Conservation (phyloP, 192 early-diverging fungal species). For the Geranomyces michiganensis region DNA sequence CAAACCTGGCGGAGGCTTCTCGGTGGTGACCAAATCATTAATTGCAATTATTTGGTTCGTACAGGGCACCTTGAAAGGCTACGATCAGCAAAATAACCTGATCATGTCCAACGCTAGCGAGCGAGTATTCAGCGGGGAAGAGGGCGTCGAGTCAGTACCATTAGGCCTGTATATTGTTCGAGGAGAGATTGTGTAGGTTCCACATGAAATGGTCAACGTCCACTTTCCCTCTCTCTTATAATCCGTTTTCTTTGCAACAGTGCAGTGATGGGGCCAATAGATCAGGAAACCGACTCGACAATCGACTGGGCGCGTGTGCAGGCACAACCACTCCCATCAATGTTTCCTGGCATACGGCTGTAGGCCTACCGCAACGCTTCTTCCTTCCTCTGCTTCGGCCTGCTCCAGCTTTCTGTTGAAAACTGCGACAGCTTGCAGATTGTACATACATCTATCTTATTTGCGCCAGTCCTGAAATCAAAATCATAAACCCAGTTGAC, state of each 20-base stretch:
- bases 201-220: neutral
- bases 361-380: too few species aligned
- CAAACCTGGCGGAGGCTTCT: too few species aligned
- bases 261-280: conserved; percentile 26
- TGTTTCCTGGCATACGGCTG: too few species aligned
- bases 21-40: too few species aligned
- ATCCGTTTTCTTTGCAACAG: conserved; percentile 4
- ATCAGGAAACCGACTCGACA: conserved; percentile 25
- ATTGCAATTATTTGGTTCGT: too few species aligned
- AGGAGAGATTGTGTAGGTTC: conserved; percentile 59
- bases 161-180: conserved; percentile 60
- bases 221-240: neutral
- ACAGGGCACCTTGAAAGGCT: conserved; percentile 59
- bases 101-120: conserved; percentile 55
- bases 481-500: too few species aligned
- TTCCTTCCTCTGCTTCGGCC: too few species aligned
- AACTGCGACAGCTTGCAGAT: too few species aligned
- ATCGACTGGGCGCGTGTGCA: conserved; percentile 35
- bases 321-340: conserved; percentile 17
- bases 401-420: too few species aligned
- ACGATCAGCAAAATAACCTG: conserved; percentile 59
- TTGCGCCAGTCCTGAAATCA: too few species aligned
- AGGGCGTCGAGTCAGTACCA: conserved; percentile 49
- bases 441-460: too few species aligned
- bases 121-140: conserved; percentile 53